Evolutionary conservation across 73 alveolate species (phyloP), one percentile per base, ranked within the genome.

Genomic region (Blepharisma japonicum): DNA sequence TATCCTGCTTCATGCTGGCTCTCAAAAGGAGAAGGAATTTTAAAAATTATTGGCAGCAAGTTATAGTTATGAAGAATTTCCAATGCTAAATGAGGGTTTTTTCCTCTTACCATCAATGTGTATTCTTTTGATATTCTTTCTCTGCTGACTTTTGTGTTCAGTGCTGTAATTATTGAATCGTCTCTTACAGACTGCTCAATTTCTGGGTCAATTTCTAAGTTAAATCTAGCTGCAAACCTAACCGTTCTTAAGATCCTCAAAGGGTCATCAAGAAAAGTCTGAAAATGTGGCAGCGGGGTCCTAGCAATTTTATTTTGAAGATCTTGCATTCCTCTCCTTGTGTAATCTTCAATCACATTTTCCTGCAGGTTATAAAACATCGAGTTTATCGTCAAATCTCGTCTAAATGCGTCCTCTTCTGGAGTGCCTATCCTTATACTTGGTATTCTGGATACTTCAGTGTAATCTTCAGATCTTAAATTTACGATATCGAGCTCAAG

Each of bases 231-330:
- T 23, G 99, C 98, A 82, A 97, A 97, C 77, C 99, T 87, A 68
- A 97, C 80, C 80, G 98, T 94, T 86, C 99, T 91, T 72, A 97
- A 81, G 25, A 97, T 92, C 91, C 99, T 83, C n/a, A 97, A 83
- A 14, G 99, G 99, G 81, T 97, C 99, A 82, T 97, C 99, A 23
- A 79, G 66, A 83, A 96, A 97, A 32, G 99, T 96, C 78, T 86
- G 76, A 20, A 89, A 77, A 46, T 99, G 98, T 46, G 86, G 96
- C 39, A 96, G 85, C 18, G 99, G 99, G 7, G 99, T 97, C 79
- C 97, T 77, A 46, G 96, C 93, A 39, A 97, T 85, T 71, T 97
- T 97, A 66, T 94, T 91, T 81, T 83, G 49, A 68, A 97, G 86
- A 82, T 97, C 99, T 21, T 85, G 70, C 9, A 94, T 68, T 25